Percentiles rank a stretch among this genome's conserved stretches.
Evolutionary conservation across 345 rosid species (phyloP).

Genomic region (Eutrema heterophyllum): DNA sequence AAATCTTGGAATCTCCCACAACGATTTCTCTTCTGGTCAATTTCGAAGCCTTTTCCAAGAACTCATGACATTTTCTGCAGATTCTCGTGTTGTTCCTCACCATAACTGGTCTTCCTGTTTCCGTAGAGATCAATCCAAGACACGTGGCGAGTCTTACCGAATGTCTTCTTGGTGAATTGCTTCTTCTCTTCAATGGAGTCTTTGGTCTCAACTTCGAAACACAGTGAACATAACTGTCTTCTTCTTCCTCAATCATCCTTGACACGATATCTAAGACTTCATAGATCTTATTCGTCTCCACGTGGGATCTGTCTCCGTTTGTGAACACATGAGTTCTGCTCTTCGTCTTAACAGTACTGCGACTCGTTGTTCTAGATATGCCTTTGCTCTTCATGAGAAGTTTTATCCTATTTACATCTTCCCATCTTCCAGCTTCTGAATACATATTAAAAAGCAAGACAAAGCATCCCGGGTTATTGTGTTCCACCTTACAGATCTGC

Average conservation of each 20-base stretch:
- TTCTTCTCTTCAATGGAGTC: conserved; percentile 28
- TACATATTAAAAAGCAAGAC: conserved; percentile 67
- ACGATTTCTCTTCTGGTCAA: conserved; percentile 49
- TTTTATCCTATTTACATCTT: conserved; percentile 53
- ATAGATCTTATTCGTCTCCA: conserved; percentile 34
- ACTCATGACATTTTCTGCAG: conserved; percentile 57
- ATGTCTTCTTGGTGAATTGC: conserved; percentile 43
- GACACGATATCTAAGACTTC: conserved; percentile 43
- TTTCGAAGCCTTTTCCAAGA: conserved; percentile 47
- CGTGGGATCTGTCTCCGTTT: conserved; percentile 45
- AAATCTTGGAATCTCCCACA: conserved; percentile 48
- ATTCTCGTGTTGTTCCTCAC: conserved; percentile 63
- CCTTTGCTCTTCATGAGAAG: conserved; percentile 51
- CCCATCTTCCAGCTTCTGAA: conserved; percentile 71
- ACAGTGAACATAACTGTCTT: conserved; percentile 30
- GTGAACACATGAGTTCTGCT: conserved; percentile 41
- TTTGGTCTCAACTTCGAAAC: conserved; percentile 38
- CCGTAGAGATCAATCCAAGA: conserved; percentile 56
- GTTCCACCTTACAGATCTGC: conserved; percentile 38
- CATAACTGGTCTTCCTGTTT: conserved; percentile 42
- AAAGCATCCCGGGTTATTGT: conserved; percentile 73
- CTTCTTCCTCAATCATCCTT: conserved; percentile 36
- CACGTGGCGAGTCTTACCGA: conserved; percentile 58
- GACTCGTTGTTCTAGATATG: conserved; percentile 38
- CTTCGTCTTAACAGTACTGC: conserved; percentile 39